Evolutionary conservation across 371 early-diverging fungal species (phyloP).

Genomic region (Mortierella sp.): DNA sequence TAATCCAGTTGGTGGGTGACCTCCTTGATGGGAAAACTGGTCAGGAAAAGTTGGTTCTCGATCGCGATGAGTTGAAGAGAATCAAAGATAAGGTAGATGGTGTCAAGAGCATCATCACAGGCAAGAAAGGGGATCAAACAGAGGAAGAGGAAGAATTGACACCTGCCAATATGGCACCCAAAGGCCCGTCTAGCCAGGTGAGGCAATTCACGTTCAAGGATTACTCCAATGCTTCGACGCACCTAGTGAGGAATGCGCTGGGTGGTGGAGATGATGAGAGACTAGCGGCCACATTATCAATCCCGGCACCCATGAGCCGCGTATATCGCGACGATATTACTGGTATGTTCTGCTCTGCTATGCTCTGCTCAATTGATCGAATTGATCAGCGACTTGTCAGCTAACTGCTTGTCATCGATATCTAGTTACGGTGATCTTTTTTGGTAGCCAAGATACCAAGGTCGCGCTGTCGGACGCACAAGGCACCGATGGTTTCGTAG

Average conservation of each 20-base stretch:
- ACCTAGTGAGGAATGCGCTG: conserved; percentile 84
- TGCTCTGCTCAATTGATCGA: neutral
- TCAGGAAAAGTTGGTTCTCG: conserved; percentile 22
- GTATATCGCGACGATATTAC: conserved; percentile 96
- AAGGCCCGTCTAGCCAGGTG: conserved; percentile 42
- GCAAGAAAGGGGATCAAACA: conserved; percentile 32
- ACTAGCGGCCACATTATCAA: conserved; percentile 46
- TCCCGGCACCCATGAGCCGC: conserved; percentile 63
- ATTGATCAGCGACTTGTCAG: too few relatives aligned
- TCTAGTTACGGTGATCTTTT: conserved; percentile 81
- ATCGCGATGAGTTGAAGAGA: conserved; percentile 22
- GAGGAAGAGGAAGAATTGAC: conserved; percentile 38
- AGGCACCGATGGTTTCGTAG: conserved; percentile 34
- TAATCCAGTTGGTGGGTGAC: conserved; percentile 68
- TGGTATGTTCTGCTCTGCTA: conserved; percentile 10
- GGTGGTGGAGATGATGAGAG: conserved; percentile 62
- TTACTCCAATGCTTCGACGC: conserved; percentile 87
- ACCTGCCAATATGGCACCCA: conserved; percentile 40
- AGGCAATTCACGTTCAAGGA: conserved; percentile 53
- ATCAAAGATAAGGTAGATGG: conserved; percentile 19
- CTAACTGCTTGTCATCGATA: too few relatives aligned
- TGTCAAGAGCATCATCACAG: conserved; percentile 11
- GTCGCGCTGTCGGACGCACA: conserved; percentile 11
- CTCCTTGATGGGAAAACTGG: conserved; percentile 57
- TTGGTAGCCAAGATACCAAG: conserved; percentile 56